These are phyloP conservation scores for Mortierella sp. DNA, from an alignment of 371 early-diverging fungal genomes.

Conservation along the genomic window DNA sequence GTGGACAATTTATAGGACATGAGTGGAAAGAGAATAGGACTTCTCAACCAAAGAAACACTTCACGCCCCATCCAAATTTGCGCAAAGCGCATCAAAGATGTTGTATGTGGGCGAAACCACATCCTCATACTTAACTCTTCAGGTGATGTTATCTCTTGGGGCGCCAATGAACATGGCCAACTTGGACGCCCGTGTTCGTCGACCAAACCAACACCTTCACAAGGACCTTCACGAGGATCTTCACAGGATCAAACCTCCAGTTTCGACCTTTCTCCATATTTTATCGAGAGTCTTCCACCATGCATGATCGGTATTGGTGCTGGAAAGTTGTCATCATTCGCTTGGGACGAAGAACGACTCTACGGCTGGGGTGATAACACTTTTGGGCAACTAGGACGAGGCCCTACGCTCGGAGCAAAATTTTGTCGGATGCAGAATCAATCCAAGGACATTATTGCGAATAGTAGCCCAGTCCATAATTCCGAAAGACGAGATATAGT, in stretches of 20 bases:
- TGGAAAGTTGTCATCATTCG: constrained; percentile 31
- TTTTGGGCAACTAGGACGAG: constrained; percentile 33
- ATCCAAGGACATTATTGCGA: not conserved
- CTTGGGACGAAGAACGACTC: constrained; percentile 38
- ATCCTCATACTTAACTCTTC: constrained; percentile 25
- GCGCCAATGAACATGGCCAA: constrained; percentile 39
- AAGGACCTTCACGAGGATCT: not conserved
- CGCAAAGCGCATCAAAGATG: constrained; percentile 21
- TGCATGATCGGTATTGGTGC: constrained; percentile 42
- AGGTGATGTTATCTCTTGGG: constrained; percentile 47
- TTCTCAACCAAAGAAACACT: constrained; percentile 6
- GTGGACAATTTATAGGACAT: constrained; percentile 12
- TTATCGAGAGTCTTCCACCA: constrained; percentile 18
- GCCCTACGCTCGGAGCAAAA: not conserved
- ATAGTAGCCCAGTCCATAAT: not conserved
- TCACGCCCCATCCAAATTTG: constrained; percentile 24
- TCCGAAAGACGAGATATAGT: not conserved
- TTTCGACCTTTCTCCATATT: constrained; percentile 27
- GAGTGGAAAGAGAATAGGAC: constrained; percentile 7
- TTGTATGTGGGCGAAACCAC: constrained; percentile 46
- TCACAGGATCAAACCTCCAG: not conserved
- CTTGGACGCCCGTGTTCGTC: constrained; percentile 20
- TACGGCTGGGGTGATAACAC: constrained; percentile 53
- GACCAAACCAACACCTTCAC: not conserved
- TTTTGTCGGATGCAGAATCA: not conserved